Conservation (phyloP, 805 yeast species). For the Phaffomyces thermotolerans region DNA sequence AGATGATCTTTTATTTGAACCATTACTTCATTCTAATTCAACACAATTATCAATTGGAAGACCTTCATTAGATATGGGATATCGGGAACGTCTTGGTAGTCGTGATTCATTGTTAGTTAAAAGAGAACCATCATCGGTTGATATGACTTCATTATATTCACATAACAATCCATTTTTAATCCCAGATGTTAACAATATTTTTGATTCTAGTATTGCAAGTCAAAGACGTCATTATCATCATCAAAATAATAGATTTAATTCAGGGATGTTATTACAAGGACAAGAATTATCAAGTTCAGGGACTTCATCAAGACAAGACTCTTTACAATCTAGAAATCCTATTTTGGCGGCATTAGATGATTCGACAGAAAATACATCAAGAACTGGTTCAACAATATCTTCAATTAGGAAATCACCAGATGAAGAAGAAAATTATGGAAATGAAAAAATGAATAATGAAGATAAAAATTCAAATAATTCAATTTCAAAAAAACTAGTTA, state of each 20-base stretch:
- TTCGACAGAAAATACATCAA: too few species aligned
- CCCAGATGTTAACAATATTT: slow-evolving; percentile 3
- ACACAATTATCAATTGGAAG: slow-evolving; percentile 1
- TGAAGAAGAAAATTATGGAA: too few species aligned
- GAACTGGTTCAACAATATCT: too few species aligned
- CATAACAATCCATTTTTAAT: slow-evolving; percentile 9
- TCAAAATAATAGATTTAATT: neutral
- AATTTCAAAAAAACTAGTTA: too few species aligned
- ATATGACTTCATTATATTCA: slow-evolving; percentile 31
- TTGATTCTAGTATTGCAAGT: slow-evolving; percentile 1
- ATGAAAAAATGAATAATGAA: too few species aligned
- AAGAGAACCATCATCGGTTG: slow-evolving; percentile 26
- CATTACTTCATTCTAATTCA: slow-evolving; percentile 13
- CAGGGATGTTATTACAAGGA: too few species aligned
- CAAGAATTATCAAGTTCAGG: neutral
- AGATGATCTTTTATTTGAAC: slow-evolving; percentile 1
- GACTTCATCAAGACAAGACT: neutral
- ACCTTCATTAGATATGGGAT: neutral
- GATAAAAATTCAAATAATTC: too few species aligned
- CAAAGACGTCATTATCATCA: slow-evolving; percentile 4
- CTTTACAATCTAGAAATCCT: neutral
- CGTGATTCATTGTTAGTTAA: slow-evolving; percentile 24
- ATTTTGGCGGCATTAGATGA: neutral
- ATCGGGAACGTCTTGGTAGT: slow-evolving; percentile 18
- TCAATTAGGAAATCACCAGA: too few species aligned